These are phyloP conservation scores for Fusarium fracticaudum DNA, from an alignment of 2,329 filamentous ascomycete species.

Conservation along the genomic window DNA sequence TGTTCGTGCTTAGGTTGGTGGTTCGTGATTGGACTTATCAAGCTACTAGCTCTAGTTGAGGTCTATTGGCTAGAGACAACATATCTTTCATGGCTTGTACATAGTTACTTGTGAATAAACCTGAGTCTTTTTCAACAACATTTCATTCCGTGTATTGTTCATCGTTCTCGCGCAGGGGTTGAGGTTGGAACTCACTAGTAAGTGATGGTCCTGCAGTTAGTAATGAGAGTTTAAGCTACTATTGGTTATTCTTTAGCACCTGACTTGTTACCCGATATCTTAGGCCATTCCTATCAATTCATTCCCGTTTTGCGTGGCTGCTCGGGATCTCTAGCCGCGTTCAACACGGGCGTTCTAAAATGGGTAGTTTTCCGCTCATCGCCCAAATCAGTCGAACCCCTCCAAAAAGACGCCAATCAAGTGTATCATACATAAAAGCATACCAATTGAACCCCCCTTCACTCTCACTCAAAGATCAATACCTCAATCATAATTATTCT, in stretches of 20 bases:
- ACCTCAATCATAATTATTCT: background rate
- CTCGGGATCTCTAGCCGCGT: constrained; percentile 21
- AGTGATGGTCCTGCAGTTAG: background rate
- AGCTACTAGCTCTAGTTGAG: background rate
- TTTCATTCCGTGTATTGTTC: accelerated
- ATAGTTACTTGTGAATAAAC: background rate
- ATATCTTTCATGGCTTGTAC: background rate
- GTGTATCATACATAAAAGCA: background rate
- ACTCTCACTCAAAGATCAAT: background rate
- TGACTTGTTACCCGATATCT: background rate
- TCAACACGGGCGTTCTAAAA: background rate
- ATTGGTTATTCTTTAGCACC: background rate
- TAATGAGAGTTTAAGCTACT: accelerated
- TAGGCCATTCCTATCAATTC: background rate
- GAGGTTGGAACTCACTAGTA: accelerated
- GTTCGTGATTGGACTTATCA: background rate
- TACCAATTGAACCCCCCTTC: background rate
- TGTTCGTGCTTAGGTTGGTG: constrained; percentile 2
- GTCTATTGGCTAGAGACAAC: background rate
- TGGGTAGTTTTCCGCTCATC: constrained; percentile 8
- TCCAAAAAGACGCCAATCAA: background rate
- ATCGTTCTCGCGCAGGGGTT: accelerated
- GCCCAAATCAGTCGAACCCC: background rate
- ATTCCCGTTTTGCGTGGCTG: background rate
- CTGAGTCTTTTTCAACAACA: background rate